phyloP scores from a whole-genome alignment of 2,329 filamentous ascomycete species.

The Aspergillus hortae region DNA sequence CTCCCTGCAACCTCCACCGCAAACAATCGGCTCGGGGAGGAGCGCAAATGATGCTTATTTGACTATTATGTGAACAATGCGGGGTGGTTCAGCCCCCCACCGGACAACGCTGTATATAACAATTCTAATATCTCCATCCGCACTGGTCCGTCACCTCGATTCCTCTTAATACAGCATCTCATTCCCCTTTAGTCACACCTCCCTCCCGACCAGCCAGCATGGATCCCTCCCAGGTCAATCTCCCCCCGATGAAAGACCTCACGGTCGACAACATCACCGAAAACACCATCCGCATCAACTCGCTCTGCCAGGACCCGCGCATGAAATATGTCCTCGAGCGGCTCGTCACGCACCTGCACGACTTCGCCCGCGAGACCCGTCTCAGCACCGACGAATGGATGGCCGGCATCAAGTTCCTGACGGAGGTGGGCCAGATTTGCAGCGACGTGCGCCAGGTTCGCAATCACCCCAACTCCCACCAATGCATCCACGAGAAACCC shows the following conservation, averaged over 20 bases:
- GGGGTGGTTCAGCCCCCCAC: conserved; percentile 1
- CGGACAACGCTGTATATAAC: background rate
- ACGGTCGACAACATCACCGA: conserved; percentile 78
- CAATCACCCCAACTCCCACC: background rate
- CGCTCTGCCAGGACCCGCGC: conserved; percentile 61
- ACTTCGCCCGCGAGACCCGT: conserved; percentile 75
- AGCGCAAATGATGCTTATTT: conserved; percentile 2
- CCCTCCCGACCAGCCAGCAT: conserved; percentile 20
- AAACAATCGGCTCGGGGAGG: background rate
- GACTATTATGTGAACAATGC: conserved; percentile 5
- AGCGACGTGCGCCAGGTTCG: conserved; percentile 68
- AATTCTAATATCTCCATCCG: background rate
- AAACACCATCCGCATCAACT: conserved; percentile 72
- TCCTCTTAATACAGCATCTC: background rate
- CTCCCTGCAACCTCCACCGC: background rate
- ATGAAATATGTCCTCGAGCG: conserved; percentile 70
- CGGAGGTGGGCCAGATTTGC: conserved; percentile 68
- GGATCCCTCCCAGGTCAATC: conserved; percentile 41
- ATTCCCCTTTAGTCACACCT: too few relatives aligned
- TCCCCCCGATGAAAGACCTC: conserved; percentile 60
- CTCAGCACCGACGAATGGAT: conserved; percentile 77
- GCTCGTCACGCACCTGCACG: conserved; percentile 73
- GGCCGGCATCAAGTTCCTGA: conserved; percentile 68
- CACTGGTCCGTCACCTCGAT: background rate
- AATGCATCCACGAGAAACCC: conserved; percentile 20